Evolutionary conservation across 495 filamentous ascomycete genomes (phyloP), one percentile per base, ranked within the genome.

Genomic region (Penicillium subrubescens): DNA sequence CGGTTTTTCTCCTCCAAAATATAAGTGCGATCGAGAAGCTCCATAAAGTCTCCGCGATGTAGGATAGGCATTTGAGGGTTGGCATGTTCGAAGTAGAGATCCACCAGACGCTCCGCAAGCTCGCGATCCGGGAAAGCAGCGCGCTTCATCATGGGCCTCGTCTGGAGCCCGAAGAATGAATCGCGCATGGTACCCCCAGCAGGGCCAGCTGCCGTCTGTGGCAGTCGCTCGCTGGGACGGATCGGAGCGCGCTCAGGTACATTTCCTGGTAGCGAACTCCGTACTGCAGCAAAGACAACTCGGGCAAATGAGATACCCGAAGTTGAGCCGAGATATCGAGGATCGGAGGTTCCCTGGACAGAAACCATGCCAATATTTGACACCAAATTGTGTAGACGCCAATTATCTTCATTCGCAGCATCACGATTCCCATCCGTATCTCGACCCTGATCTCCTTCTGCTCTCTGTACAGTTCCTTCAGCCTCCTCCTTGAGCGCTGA

Each of bases 31-130:
- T 96, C 88, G 62, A 97, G 86, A 76, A 96, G 85, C 39, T 87
- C 81, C 85, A 91, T 90, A 70, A 97, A 98, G 56, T 97, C 93
- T 12, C 84, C 87, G 51, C 88, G 86, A 72, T 98, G 94, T 50
- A 98, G 83, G 59, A 97, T 92, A 0, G 94, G 94, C 66, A 97
- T 92, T 74, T 98, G 94, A 10, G 94, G 92, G 76, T 98, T 98
- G 5, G 94, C 92, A 76, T 97, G 89, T 71, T 97, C 90, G 73
- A 98, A 98, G 73, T 97, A 98, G 10, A 97, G 86, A 37, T 88
- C 83, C 8, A 93, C 87, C 56, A 98, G 82, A 66, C 84, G 84
- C 57, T 86, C 76, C 0, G 87, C 94, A 7, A 97, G 77, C 44
- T 88, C 86, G 59, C 83, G 87, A 57, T 90, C 87, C 1, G 94